These are phyloP conservation scores for Cytospora mali DNA, from an alignment of 2,329 filamentous ascomycete species.

Conservation along the genomic window DNA sequence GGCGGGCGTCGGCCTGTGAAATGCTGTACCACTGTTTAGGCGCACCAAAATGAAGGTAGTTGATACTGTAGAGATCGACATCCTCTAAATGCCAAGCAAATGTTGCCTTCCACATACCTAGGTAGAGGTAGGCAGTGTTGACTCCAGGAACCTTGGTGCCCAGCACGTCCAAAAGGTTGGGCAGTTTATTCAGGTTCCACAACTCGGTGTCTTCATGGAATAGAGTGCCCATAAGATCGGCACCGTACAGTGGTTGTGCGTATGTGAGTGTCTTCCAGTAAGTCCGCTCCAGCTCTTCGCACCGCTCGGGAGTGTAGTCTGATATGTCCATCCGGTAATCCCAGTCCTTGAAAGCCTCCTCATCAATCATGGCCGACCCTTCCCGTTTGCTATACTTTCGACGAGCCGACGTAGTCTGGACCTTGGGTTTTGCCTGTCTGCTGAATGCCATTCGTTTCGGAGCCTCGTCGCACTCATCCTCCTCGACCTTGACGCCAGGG, in stretches of 20 bases:
- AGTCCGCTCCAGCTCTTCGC: slow-evolving; percentile 88
- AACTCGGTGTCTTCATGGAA: slow-evolving; percentile 82
- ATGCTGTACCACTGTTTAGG: slow-evolving; percentile 99
- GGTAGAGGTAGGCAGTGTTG: slow-evolving; percentile 95
- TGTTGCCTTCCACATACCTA: slow-evolving; percentile 99
- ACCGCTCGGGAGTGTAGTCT: slow-evolving; percentile 87
- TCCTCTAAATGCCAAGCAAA: slow-evolving; percentile 99
- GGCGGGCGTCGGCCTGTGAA: slow-evolving; percentile 88
- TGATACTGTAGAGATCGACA: slow-evolving; percentile 98
- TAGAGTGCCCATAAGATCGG: slow-evolving; percentile 92
- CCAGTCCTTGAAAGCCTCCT: slow-evolving; percentile 86
- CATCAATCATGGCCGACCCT: slow-evolving; percentile 77
- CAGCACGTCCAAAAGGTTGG: slow-evolving; percentile 89
- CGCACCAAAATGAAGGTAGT: slow-evolving; percentile 97
- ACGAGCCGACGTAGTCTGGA: slow-evolving; percentile 80
- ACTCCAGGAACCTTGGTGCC: slow-evolving; percentile 96
- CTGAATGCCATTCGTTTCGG: slow-evolving; percentile 53
- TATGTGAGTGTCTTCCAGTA: slow-evolving; percentile 99
- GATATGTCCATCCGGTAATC: slow-evolving; percentile 87
- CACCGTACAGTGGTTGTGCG: slow-evolving; percentile 91
- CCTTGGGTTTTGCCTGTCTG: slow-evolving; percentile 58
- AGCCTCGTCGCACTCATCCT: slow-evolving; percentile 50
- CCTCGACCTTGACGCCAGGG: slow-evolving; percentile 44
- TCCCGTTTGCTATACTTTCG: slow-evolving; percentile 85
- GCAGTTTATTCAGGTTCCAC: slow-evolving; percentile 95